Conservation (phyloP, 257 asterid genomes). For the Leonotis leonurus region DNA sequence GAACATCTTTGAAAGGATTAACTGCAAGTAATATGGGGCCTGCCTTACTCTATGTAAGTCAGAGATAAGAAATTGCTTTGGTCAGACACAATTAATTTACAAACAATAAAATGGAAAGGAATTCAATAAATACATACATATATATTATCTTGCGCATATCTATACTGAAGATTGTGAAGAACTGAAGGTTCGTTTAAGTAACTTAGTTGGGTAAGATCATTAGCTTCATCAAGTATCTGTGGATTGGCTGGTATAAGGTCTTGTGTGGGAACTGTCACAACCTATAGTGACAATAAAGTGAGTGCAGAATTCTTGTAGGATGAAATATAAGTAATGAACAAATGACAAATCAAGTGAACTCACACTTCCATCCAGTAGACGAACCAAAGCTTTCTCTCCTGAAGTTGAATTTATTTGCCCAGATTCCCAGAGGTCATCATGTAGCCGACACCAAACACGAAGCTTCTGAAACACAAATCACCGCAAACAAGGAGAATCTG, state of each 20-base stretch:
- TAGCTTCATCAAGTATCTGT: constrained; percentile 75
- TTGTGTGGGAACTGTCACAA: constrained; percentile 45
- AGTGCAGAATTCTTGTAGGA: constrained; percentile 1
- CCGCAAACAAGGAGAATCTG: neutral
- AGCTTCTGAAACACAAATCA: constrained; percentile 46
- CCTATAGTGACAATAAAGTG: constrained; percentile 35
- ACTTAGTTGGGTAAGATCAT: constrained; percentile 81
- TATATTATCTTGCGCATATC: constrained; percentile 56
- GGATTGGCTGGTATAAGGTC: constrained; percentile 95
- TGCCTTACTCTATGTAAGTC: constrained; percentile 68
- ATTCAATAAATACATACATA: constrained; percentile 46
- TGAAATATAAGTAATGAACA: constrained; percentile 2
- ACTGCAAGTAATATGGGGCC: constrained; percentile 79
- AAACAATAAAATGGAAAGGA: neutral
- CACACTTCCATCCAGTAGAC: constrained; percentile 60
- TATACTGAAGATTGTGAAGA: constrained; percentile 74
- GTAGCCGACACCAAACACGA: constrained; percentile 67
- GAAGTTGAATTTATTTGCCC: constrained; percentile 71
- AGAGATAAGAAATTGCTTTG: constrained; percentile 23
- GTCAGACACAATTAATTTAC: neutral
- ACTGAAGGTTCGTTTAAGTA: constrained; percentile 92
- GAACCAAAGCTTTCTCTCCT: constrained; percentile 64
- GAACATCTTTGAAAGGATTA: constrained; percentile 76
- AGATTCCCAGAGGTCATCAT: constrained; percentile 53
- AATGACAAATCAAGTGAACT: constrained; percentile 27